Base-by-base conservation (phyloP, 345 rosid species). In the Syzygium aqueum region DNA sequence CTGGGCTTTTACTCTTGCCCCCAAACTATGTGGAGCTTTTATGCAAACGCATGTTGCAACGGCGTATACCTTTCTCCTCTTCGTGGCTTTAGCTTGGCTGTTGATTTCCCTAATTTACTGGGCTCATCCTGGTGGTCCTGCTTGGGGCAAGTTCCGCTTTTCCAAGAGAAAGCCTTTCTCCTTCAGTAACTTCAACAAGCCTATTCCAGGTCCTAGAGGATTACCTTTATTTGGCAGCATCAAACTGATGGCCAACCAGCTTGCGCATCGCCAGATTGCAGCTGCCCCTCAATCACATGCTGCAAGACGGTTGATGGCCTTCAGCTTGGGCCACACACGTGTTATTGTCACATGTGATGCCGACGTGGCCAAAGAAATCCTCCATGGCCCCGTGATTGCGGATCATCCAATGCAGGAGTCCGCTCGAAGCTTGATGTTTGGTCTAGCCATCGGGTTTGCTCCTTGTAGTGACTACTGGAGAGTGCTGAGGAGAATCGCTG, bases 371-470 rank as follows among this genome's bases (percentile, higher is more conserved):
- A 91, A 88, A 84, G 95, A 92, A 56, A 92, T 93, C 37, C 89
- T 92, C 28, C 90, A 88, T 89, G 91, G 94, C 86, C 89, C 94
- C 0, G 90, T 86, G 51, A 91, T 93, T 33, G 93, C 93, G 4
- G 93, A 92, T 51, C 95, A 94, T 80, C 95, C 95, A 0, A 77
- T 89, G 19, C 91, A 92, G 91, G 94, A 92, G 53, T 91, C 94
- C 13, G 95, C 95, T 14, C 89, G 88, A 61, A 77, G 90, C 16
- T 91, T 93, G 46, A 87, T 93, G 93, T 93, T 93, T 82, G 59
- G 90, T 56, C 86, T 93, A 37, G 92, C 95, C 16, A 93, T 93
- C n/a, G 95, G 95, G 53, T 93, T 93, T 61, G 95, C 95, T 87
- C 92, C 94, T 56, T 92, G 89, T 37, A 94, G 93, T 27, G 89